phyloP scores from a whole-genome alignment of 2,329 filamentous ascomycete genomes.

The Drechslera avenae region DNA sequence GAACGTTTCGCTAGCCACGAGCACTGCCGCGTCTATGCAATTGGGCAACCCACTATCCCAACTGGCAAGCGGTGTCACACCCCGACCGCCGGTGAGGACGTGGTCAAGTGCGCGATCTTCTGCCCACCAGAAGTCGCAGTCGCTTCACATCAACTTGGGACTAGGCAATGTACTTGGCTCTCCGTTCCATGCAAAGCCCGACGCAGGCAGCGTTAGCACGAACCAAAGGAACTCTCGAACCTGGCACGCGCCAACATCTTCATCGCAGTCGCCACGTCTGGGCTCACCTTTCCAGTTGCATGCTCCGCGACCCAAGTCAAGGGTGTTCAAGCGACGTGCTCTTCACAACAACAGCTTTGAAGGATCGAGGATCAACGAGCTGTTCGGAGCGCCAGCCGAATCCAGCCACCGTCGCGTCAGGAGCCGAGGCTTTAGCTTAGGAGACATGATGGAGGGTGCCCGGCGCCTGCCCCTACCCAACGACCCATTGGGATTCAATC shows the following conservation, averaged over 20 bases:
- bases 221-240: conserved; percentile 39
- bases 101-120: conserved; percentile 55
- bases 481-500: conserved; percentile 49
- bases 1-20: conserved; percentile 57
- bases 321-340: conserved; percentile 63
- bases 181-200: conserved; percentile 48
- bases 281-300: conserved; percentile 63
- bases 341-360: conserved; percentile 60
- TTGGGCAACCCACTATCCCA: conserved; percentile 55
- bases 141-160: conserved; percentile 55
- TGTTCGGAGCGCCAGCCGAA: conserved; percentile 56
- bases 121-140: conserved; percentile 58
- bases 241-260: conserved; percentile 39
- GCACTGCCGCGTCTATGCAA: conserved; percentile 59
- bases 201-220: conserved; percentile 32
- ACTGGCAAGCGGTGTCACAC: conserved; percentile 47
- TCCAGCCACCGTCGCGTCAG: conserved; percentile 62
- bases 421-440: conserved; percentile 65
- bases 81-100: conserved; percentile 44
- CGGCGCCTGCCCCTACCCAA: conserved; percentile 59
- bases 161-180: conserved; percentile 51
- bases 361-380: conserved; percentile 49
- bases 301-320: conserved; percentile 56
- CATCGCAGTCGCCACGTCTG: conserved; percentile 39
- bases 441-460: conserved; percentile 59